A percentile compares a stretch with the other conserved stretches of the same genome.
These are phyloP conservation scores for Fusarium heterosporum DNA, from an alignment of 2,329 filamentous ascomycete species.

Conservation along the genomic window DNA sequence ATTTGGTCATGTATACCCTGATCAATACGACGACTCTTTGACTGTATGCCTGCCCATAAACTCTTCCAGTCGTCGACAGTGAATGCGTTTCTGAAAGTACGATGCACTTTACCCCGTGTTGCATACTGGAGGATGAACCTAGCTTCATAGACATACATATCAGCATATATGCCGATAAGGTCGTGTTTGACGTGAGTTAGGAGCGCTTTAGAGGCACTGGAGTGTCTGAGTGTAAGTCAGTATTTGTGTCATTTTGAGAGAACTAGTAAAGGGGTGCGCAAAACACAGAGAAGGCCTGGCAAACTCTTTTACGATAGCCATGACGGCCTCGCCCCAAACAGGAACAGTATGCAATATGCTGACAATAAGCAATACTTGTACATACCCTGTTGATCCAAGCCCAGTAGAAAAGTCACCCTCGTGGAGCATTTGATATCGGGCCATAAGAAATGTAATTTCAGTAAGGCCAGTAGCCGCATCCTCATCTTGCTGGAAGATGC, in stretches of 20 bases:
- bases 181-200: neutral
- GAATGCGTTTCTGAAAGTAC: neutral
- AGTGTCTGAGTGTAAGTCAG: neutral
- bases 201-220: neutral
- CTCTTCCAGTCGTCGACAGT: constrained; percentile 9
- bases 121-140: constrained; percentile 11
- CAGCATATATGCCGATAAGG: constrained; percentile 9
- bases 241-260: neutral
- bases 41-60: constrained; percentile 4
- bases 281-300: no score
- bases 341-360: neutral
- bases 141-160: constrained; percentile 8
- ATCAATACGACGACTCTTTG: neutral
- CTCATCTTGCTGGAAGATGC: neutral
- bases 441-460: no score
- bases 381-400: neutral
- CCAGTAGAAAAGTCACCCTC: neutral
- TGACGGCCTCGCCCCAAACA: no score
- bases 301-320: no score
- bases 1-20: constrained; percentile 1
- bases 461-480: no score
- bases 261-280: no score
- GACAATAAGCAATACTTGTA: neutral
- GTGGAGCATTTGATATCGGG: constrained; percentile 8
- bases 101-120: neutral